Evolutionary conservation across 192 early-diverging fungal species (phyloP), one percentile per base, ranked within the genome.

Genomic region (Gamsiella multidivaricata): DNA sequence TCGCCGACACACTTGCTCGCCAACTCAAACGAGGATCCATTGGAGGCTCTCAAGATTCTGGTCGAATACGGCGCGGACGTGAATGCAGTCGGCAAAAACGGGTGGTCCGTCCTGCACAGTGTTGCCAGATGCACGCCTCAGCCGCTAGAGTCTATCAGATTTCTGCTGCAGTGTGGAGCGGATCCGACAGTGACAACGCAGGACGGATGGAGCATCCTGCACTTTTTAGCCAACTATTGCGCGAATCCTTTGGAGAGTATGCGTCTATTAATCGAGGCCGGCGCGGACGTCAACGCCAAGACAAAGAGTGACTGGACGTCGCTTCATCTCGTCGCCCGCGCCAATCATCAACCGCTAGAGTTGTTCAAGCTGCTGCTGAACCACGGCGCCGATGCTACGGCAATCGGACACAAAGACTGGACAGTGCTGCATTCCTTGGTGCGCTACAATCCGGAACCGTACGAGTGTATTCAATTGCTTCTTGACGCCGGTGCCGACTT

Each of bases 241-340:
- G 1, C 65, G 11, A 89, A 92, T 58, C 87, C 91, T n/a, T 42
- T 85, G 33, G 82, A 81, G 31, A 80, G 81, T 36, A 83, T 87
- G 23, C 65, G 82, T 5, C 62, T 61, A 18, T 66, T 92, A 14
- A 75, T 92, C 37, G 83, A 87, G 31, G 85, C 87, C 31, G 91
- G 91, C n/a, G 88, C 89, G 2, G 85, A 88, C 39, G 80, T 87
- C 8, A 88, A 88, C 36, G 82, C 85, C 51, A 87, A 82, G 47
- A 89, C 90, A 54, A 86, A 92, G 63, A 88, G 88, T 25, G 88
- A 88, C 15, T 92, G 87, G 85, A 90, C 89, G 6, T 85, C 89
- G 10, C 49, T 92, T 31, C 91, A 92, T 51, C 87, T 90, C 57
- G 88, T 89, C 10, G 82, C 89, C 11, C 80, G 90, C 1, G 81